Evolutionary conservation across 2,329 filamentous ascomycete species (phyloP), one percentile per base, ranked within the genome.

Genomic region (Corynespora cassiicola): DNA sequence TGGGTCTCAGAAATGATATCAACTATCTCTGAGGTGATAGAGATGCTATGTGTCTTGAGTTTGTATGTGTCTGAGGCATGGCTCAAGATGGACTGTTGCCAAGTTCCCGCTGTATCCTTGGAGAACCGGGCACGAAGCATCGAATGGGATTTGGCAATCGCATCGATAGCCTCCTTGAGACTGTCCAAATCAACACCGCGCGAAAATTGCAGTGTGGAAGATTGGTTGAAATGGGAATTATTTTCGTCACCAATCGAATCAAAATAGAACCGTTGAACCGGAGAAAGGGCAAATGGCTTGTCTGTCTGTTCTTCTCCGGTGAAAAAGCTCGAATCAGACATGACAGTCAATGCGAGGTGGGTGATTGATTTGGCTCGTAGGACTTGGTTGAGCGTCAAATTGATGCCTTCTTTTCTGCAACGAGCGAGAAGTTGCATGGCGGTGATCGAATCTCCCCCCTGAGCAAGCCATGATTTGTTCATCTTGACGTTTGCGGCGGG

Each of bases 201-300:
- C 5, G 62, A 54, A 6, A 75, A 30, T 1, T 59, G 58, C 5
- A 77, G 47, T 1, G 69, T 61, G 26, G 73, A 73, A 7, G 69
- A 75, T 41, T 77, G 74, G 37, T 76, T 75, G 56, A 74, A 74
- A 16, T 69, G 69, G 5, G 53, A 50, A 12, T 70, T 55, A 3
- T 65, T 66, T 2, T 68, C 50, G 9, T 54, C 39, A 7, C 46
- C 46, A 20, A 50, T 51, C 2, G 45, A 53, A n/a, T 65, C 39
- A 39, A 76, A 73, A 39, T 73, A 74, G 22, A 75, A 55, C 12
- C 64, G 56, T 38, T 77, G 75, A 15, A 76, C 70, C 0, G 75
- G 75, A 0, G 73, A 72, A 1, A 77, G 50, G 0, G 56, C 52
- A 36, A 75, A 77, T 0, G 52, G 53, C n/a, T 50, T 50, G 23